Conservation (phyloP, 352 stramenopile species). For the Globisporangium ultimum region DNA sequence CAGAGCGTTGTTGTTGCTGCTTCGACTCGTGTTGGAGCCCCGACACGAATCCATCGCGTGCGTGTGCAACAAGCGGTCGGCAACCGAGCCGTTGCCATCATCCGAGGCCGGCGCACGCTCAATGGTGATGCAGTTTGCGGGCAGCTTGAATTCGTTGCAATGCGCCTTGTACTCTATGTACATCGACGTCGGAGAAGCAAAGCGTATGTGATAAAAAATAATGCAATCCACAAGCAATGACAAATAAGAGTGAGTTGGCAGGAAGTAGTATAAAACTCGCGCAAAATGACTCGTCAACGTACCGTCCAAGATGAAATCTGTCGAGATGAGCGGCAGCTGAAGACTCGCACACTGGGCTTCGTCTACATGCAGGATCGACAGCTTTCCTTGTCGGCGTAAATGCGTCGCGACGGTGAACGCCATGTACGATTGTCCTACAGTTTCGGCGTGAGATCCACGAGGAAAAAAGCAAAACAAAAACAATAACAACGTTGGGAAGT, state of each 20-base stretch:
- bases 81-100: slow-evolving; percentile 17
- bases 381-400: slow-evolving; percentile 41
- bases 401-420: slow-evolving; percentile 48
- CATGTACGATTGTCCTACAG: slow-evolving; percentile 54
- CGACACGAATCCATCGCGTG: too few relatives aligned
- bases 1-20: slow-evolving; percentile 7
- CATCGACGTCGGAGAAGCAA: too few relatives aligned
- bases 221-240: neutral
- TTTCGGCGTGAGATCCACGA: neutral
- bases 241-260: neutral
- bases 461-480: neutral
- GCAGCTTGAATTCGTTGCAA: slow-evolving; percentile 34
- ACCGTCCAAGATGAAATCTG: slow-evolving; percentile 59
- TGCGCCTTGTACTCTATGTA: slow-evolving; percentile 51
- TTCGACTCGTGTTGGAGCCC: slow-evolving; percentile 5
- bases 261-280: neutral
- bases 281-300: neutral
- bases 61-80: slow-evolving; percentile 30
- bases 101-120: slow-evolving; percentile 16
- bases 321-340: slow-evolving; percentile 55
- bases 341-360: slow-evolving; percentile 40
- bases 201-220: neutral
- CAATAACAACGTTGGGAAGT: too few relatives aligned
- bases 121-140: slow-evolving; percentile 36
- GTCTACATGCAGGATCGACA: slow-evolving; percentile 45